Base-by-base conservation (phyloP, 2,329 filamentous ascomycete genomes). In the Cladophialophora yegresii region DNA sequence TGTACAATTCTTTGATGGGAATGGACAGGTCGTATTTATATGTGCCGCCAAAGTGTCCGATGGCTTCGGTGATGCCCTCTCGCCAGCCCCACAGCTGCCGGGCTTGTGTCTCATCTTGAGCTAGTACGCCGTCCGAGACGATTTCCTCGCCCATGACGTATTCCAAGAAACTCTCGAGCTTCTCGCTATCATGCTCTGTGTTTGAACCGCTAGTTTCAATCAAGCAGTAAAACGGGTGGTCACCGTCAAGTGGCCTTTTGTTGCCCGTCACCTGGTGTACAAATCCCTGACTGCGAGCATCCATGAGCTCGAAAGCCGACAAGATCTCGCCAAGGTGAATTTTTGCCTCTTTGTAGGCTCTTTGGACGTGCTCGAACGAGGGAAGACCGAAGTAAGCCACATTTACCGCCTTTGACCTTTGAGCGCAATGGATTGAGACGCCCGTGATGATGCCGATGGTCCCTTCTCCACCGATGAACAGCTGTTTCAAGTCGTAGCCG, bases 11-110 rank as follows among this genome's bases (percentile, higher is more conserved):
- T 12, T 85, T 79, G 30, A 99, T 84, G 1, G 95, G 95, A 70
- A 99, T 96, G 6, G 95, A 98, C 33, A 99, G 84, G 74, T 99
- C 95, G 77, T 99, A 99, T 80, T 99, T 99, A 85, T 99, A 99
- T 8, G 95, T 93, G 51, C 93, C 95, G 64, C 95, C 96, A 79
- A 90, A 92, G 76, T 97, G 92, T 67, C 91, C 91, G 28, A 96
- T 82, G 53, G 89, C 88, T 80, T 99, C 95, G 0, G 93, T 89
- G 71, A 99, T 91, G 71, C 92, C 92, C 81, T 99, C 95, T 68
- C 95, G 87, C 87, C 93, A 98, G 64, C 86, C 84, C 95, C 95
- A 99, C 58, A 99, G 84, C 3, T 89, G 83, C 73, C 86, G 87
- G 70, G 90, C 84, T 78, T 99, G 96, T 1, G 93, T 96, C 78